phyloP scores from a whole-genome alignment of 495 filamentous ascomycete genomes.

The Apiosordaria backusii region DNA sequence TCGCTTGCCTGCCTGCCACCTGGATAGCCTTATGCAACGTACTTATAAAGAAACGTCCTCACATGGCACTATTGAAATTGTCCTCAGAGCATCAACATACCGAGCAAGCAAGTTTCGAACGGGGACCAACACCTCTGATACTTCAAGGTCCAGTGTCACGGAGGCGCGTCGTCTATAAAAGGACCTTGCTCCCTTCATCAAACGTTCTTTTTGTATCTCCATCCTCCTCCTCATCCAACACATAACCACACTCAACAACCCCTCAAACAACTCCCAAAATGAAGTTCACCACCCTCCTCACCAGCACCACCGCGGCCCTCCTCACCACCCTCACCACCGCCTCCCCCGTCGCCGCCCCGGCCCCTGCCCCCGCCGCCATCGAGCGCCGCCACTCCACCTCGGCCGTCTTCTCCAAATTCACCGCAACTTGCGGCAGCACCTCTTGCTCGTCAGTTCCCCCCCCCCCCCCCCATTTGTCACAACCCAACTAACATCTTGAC shows the following conservation, averaged over 20 bases:
- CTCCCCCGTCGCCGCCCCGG: not conserved
- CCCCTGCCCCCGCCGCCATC: not conserved
- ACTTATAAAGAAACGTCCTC: no score
- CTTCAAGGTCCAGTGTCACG: no score
- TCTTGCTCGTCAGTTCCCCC: not conserved
- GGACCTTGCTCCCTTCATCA: no score
- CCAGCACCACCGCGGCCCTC: not conserved
- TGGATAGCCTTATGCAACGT: no score
- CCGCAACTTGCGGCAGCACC: slow-evolving; percentile 2
- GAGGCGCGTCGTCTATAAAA: no score
- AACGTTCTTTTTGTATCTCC: no score
- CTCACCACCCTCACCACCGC: slow-evolving; percentile 2
- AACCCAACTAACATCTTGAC: not conserved
- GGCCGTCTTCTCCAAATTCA: slow-evolving; percentile 3
- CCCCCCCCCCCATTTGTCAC: not conserved
- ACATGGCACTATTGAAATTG: no score
- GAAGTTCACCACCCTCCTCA: slow-evolving; percentile 11
- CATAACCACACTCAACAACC: not conserved
- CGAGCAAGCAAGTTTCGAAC: no score
- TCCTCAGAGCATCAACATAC: no score
- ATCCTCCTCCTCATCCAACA: no score
- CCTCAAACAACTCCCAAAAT: slow-evolving; percentile 5
- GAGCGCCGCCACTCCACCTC: not conserved
- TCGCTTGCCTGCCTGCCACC: no score
- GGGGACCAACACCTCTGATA: no score